Conservation (phyloP, 495 filamentous ascomycete genomes). For the Penicillium lividum region DNA sequence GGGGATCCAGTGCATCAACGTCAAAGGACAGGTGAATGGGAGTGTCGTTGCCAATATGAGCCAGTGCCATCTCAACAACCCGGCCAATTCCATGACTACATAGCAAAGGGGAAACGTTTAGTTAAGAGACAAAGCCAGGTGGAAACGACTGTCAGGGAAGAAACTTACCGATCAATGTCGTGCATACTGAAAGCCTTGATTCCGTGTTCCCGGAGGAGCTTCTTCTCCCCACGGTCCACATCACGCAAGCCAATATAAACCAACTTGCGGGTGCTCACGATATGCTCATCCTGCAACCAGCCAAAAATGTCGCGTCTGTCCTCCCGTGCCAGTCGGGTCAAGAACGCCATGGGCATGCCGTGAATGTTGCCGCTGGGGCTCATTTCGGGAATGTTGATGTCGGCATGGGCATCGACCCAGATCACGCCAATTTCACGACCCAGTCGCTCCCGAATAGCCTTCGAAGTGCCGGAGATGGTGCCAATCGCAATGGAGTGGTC, state of each 20-base stretch:
- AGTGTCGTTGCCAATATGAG: conserved; percentile 88
- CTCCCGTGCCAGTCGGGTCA: conserved; percentile 79
- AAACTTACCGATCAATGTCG: conserved; percentile 78
- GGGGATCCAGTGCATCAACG: conserved; percentile 93
- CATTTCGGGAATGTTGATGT: conserved; percentile 95
- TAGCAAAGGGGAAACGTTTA: conserved; percentile 1
- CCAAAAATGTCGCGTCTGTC: conserved; percentile 75
- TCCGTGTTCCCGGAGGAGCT: conserved; percentile 78
- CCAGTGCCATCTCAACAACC: conserved; percentile 96
- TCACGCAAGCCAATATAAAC: conserved; percentile 97
- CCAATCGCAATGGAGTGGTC: conserved; percentile 98
- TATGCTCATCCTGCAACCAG: conserved; percentile 72
- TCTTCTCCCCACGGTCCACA: conserved; percentile 90
- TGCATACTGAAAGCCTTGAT: conserved; percentile 99
- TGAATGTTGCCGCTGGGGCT: conserved; percentile 92
- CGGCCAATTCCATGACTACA: conserved; percentile 84
- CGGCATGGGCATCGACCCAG: conserved; percentile 98
- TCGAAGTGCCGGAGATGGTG: conserved; percentile 79
- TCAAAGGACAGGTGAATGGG: conserved; percentile 98
- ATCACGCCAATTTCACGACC: conserved; percentile 86
- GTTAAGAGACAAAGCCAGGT: not conserved
- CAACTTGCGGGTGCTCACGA: conserved; percentile 74
- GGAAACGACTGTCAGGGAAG: conserved; percentile 1
- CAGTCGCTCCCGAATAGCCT: conserved; percentile 80
- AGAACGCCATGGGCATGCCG: conserved; percentile 95